A percentile compares a stretch with the other conserved stretches of the same genome.
These are phyloP conservation scores for Pisolithus tinctorius DNA, from an alignment of 768 basidiomycete species.

Conservation along the genomic window DNA sequence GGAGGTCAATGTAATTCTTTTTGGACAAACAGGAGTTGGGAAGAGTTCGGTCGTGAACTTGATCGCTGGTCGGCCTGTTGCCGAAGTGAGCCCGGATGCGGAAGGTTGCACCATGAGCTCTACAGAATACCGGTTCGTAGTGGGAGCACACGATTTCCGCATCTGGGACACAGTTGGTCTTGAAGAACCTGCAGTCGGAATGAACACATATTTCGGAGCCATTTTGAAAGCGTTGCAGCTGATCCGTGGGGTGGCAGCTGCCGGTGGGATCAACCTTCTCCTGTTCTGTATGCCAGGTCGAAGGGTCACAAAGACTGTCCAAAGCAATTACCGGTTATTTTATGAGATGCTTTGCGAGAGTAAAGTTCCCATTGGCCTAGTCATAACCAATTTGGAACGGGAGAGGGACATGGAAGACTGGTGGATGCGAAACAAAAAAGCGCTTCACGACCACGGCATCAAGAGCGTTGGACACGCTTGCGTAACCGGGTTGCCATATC, in stretches of 20 bases:
- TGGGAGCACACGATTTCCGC: conserved; percentile 1
- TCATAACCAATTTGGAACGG: conserved; percentile 14
- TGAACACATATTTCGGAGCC: neutral
- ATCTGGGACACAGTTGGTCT: conserved; percentile 18
- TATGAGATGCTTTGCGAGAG: conserved; percentile 8
- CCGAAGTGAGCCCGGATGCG: conserved; percentile 16
- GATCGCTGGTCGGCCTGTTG: conserved; percentile 10
- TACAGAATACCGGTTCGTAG: conserved; percentile 1
- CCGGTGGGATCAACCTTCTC: conserved; percentile 12
- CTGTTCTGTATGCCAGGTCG: conserved; percentile 12
- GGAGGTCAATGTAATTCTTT: conserved; percentile 1
- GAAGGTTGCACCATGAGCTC: conserved; percentile 24
- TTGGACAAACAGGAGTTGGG: conserved; percentile 5
- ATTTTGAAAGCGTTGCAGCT: neutral
- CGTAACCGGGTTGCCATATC: neutral
- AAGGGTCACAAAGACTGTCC: conserved; percentile 1
- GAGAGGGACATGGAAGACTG: conserved; percentile 22
- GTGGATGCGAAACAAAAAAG: conserved; percentile 16
- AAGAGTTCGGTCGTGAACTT: conserved; percentile 9
- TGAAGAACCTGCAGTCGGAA: conserved; percentile 2
- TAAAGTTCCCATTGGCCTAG: conserved; percentile 10
- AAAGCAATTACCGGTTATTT: conserved; percentile 11
- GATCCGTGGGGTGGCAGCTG: neutral
- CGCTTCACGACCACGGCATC: neutral
- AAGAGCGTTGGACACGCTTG: neutral